These are phyloP conservation scores for Fusarium xyrophilum DNA, from an alignment of 2,329 filamentous ascomycete genomes.

Conservation along the genomic window DNA sequence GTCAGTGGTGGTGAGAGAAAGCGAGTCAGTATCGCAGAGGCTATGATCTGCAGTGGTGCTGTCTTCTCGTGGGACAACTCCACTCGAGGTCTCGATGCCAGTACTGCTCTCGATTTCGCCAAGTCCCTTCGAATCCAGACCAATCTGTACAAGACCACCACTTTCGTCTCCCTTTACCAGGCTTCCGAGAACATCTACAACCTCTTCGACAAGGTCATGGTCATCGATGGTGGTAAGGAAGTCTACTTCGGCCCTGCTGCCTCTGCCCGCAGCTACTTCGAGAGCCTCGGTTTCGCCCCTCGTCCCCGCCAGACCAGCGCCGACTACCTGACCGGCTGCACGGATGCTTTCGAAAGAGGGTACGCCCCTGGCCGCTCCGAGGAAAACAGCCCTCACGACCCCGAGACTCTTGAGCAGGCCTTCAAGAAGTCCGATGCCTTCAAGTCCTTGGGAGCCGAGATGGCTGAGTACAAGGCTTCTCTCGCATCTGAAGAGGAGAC, in stretches of 20 bases:
- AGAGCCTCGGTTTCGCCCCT: conserved; percentile 75
- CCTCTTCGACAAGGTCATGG: conserved; percentile 83
- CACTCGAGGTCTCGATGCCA: conserved; percentile 72
- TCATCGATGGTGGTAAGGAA: conserved; percentile 77
- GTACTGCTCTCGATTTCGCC: conserved; percentile 70
- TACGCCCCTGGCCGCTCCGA: conserved; percentile 72
- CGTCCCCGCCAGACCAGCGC: conserved; percentile 81
- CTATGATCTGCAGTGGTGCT: conserved; percentile 77
- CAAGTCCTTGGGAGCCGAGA: conserved; percentile 66
- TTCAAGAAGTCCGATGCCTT: conserved; percentile 71
- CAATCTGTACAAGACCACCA: conserved; percentile 82
- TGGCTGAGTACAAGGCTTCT: conserved; percentile 70
- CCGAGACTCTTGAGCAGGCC: conserved; percentile 71
- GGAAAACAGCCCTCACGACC: conserved; percentile 71
- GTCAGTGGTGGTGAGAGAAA: conserved; percentile 77
- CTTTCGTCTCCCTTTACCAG: conserved; percentile 86
- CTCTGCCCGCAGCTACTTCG: conserved; percentile 77
- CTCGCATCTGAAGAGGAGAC: conserved; percentile 70
- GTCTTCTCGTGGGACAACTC: conserved; percentile 79
- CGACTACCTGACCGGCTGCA: conserved; percentile 83
- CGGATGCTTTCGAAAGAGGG: conserved; percentile 81
- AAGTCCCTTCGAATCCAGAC: conserved; percentile 80
- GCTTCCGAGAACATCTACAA: conserved; percentile 82
- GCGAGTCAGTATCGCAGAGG: conserved; percentile 79
- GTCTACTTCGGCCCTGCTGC: conserved; percentile 75